Conservation (phyloP, 208 protist species). For the Acanthamoeba triangularis region DNA sequence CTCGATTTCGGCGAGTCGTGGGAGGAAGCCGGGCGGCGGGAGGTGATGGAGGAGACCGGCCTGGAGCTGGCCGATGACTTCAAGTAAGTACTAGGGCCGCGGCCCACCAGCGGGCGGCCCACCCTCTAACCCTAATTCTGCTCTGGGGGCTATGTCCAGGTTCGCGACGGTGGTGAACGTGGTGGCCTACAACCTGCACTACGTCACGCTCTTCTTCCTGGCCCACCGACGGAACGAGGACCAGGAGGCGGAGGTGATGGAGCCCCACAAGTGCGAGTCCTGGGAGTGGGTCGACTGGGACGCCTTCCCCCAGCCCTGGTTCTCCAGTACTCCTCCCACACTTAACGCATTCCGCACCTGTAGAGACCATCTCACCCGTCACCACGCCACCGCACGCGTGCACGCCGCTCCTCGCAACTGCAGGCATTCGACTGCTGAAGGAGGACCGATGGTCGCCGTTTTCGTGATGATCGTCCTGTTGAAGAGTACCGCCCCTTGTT, state of each 20-base stretch:
- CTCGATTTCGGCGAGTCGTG: constrained; percentile 28
- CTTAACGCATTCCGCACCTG: no score
- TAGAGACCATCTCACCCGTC: not conserved
- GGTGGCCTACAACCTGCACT: constrained; percentile 24
- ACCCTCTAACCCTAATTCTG: no score
- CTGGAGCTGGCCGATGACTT: not conserved
- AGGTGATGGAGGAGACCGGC: constrained; percentile 55
- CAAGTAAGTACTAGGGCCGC: no score
- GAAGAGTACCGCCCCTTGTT: no score
- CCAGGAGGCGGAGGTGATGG: constrained; percentile 6
- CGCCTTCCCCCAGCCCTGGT: constrained; percentile 7
- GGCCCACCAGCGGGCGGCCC: no score
- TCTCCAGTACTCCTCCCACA: not conserved
- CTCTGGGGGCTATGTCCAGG: no score
- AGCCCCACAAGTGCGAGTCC: constrained; percentile 43
- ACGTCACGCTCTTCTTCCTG: constrained; percentile 11
- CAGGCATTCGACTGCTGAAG: not conserved
- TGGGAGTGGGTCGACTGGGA: constrained; percentile 51
- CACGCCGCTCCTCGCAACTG: not conserved
- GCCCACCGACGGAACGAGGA: not conserved
- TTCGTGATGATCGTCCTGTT: not conserved
- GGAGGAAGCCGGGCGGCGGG: not conserved
- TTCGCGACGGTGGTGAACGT: constrained; percentile 9
- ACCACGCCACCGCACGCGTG: no score
- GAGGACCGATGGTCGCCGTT: not conserved